Conservation (phyloP, 805 yeast genomes). For the Crinitomyces ghanaensis region DNA sequence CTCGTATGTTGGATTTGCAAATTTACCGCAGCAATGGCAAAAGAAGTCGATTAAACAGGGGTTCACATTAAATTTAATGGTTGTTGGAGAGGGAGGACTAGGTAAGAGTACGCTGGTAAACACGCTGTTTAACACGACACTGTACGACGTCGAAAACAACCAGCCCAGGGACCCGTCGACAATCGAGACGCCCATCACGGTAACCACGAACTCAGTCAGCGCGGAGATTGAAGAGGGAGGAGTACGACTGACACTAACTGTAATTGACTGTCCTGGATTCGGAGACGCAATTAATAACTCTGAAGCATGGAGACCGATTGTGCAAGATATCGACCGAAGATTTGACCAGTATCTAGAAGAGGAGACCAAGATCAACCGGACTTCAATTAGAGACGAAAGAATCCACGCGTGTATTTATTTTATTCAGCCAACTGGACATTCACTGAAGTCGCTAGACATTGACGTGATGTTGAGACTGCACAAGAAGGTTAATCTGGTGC, state of each 20-base stretch:
- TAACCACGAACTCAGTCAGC: slow-evolving; percentile 47
- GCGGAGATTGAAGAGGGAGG: slow-evolving; percentile 88
- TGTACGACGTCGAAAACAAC: slow-evolving; percentile 35
- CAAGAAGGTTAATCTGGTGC: slow-evolving; percentile 85
- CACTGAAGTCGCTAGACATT: slow-evolving; percentile 78
- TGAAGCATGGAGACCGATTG: slow-evolving; percentile 80
- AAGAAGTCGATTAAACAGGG: slow-evolving; percentile 85
- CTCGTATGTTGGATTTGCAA: slow-evolving; percentile 94
- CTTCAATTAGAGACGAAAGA: slow-evolving; percentile 63
- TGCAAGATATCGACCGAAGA: slow-evolving; percentile 76
- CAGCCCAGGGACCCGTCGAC: slow-evolving; percentile 32
- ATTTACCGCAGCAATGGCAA: slow-evolving; percentile 98
- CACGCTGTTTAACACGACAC: slow-evolving; percentile 67
- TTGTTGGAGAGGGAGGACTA: slow-evolving; percentile 74
- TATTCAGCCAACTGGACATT: slow-evolving; percentile 95
- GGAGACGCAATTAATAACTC: slow-evolving; percentile 80
- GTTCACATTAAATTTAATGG: slow-evolving; percentile 76
- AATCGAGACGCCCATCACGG: slow-evolving; percentile 35
- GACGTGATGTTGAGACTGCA: slow-evolving; percentile 79
- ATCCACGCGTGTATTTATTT: slow-evolving; percentile 90
- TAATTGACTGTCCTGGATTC: slow-evolving; percentile 87
- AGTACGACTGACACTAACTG: slow-evolving; percentile 71
- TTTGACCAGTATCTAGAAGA: slow-evolving; percentile 82
- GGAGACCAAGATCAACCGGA: slow-evolving; percentile 73
- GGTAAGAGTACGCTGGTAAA: slow-evolving; percentile 90